Conservation (phyloP, 225 moss, liverwort and hornwort genomes). For the Antitrichia curtipendula region DNA sequence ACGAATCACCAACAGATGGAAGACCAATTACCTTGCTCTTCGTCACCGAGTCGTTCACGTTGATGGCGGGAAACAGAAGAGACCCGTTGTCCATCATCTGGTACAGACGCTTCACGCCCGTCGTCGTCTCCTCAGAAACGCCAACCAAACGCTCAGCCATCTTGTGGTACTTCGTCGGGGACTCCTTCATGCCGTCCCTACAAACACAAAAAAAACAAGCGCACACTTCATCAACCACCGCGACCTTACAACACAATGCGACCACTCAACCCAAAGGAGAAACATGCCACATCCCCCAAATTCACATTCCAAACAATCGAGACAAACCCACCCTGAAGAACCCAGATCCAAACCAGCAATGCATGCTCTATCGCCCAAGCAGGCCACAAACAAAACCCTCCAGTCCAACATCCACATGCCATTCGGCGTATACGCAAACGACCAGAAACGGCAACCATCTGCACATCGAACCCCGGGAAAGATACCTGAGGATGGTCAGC, state of each 20-base stretch:
- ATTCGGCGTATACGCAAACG: no score
- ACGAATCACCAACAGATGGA: accelerated
- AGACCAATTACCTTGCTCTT: constrained; percentile 55
- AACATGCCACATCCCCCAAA: background rate
- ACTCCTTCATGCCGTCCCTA: constrained; percentile 73
- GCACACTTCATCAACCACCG: background rate
- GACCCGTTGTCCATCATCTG: constrained; percentile 75
- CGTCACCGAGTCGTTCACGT: constrained; percentile 90
- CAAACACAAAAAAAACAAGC: no score
- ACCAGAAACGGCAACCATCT: background rate
- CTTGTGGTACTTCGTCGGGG: constrained; percentile 76
- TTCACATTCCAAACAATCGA: background rate
- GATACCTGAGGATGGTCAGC: constrained; percentile 40
- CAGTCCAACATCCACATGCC: background rate
- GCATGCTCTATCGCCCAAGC: background rate
- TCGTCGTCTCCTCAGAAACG: constrained; percentile 94
- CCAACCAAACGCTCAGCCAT: constrained; percentile 84
- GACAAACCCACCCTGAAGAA: no score
- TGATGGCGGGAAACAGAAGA: constrained; percentile 79
- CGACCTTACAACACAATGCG: background rate
- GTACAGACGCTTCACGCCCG: constrained; percentile 86
- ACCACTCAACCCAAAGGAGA: background rate
- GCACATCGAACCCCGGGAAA: accelerated
- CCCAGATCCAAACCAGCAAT: accelerated
- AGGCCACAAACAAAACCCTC: accelerated